Base-by-base conservation (phyloP, 176 grass and related monocot genomes). In the Phragmites australis region DNA sequence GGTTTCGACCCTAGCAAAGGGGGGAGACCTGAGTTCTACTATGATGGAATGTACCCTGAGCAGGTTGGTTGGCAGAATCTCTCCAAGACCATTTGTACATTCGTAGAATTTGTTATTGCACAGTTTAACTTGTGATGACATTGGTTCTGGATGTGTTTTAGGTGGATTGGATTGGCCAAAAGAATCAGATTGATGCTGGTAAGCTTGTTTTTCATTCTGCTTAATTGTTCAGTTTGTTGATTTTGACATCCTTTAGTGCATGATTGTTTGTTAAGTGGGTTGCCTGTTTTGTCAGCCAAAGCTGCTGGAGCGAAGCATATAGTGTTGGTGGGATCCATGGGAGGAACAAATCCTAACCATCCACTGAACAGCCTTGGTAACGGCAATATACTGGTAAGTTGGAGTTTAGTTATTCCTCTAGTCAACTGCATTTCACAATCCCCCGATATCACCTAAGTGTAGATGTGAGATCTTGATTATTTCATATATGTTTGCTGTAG, bases 81-180 rank as follows among this genome's bases (percentile, higher is more conserved):
- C 15, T 75, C n/a, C 21, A 64, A 23, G 52, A 59, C 77, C 50
- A 44, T 63, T 14, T 26, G 4, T 18, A 5, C 51, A 57, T 72
- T 1, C 11, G 1, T 61, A 4, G 7, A 52, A 22, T 79, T 29
- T 60, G 27, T 10, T 69, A 6, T 25, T 51, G 42, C 47, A 45
- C 27, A 19, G 23, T 60, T 23, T 68, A 47, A 19, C 11, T 19
- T 25, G 11, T 64, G 53, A 9, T 77, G 8, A 27, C 21, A 32
- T 51, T 68, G 18, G 11, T 1, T 65, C 0, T 78, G 73, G 16
- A 29, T 78, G 45, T 51, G 8, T 86, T n/a, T 1, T 74, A 91
- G 94, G 88, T 97, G 71, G 94, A 97, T 56, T 97, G 91, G 94
- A 68, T 89, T 87, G 91, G 91, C 21, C 94, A 97, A 32, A 97